Evolutionary conservation across 1,284 basidiomycete species (phyloP), one percentile per base, ranked within the genome.

Genomic region (Pyrrhoderma noxium): DNA sequence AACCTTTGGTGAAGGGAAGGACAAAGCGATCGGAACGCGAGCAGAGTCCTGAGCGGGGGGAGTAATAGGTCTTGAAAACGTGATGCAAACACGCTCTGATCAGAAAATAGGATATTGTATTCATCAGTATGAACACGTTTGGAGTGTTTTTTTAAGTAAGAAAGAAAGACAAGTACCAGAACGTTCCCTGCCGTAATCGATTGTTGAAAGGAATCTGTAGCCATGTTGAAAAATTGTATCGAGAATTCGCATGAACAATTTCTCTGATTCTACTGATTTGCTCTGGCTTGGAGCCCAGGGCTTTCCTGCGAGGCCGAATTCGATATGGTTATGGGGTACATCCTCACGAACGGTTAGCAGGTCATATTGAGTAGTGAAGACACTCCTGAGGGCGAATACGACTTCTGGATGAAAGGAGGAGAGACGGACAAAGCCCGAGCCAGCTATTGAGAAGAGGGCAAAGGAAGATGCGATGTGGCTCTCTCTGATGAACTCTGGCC

Each of bases 121-220:
- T 18, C 11, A 16, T 36, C 23, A 19, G 37, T 23, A 14, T 48
- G 21, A 36, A 38, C 18, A 23, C 25, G 37, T 14, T 22, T 39
- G 9, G 18, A 8, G 34, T n/a, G 13, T 1, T 16, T 19, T 25
- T 13, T 38, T 11, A 18, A 41, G 19, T 42, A 5, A 14, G n/a
- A 40, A 18, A 16, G 21, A 22, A 8, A 18, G 38, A 22, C 38
- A 49, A 38, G 27, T 5, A 49, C 48, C 48, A 8, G 48, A 49
- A 18, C 69, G 71, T 64, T 89, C 86, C 51, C 82, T 73, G 18
- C 85, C 86, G 62, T 88, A 89, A 65, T 88, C 85, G 57, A 89
- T 71, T 35, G 75, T 76, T 18, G 84, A 85, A 14, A 87, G 67
- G 59, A 80, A 82, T 23, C 67, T 67, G 60, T 79, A 85, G 40